A percentile compares a stretch with the other conserved stretches of the same genome.
phyloP scores from a whole-genome alignment of 2,329 filamentous ascomycete genomes.

The Septoria linicola region DNA sequence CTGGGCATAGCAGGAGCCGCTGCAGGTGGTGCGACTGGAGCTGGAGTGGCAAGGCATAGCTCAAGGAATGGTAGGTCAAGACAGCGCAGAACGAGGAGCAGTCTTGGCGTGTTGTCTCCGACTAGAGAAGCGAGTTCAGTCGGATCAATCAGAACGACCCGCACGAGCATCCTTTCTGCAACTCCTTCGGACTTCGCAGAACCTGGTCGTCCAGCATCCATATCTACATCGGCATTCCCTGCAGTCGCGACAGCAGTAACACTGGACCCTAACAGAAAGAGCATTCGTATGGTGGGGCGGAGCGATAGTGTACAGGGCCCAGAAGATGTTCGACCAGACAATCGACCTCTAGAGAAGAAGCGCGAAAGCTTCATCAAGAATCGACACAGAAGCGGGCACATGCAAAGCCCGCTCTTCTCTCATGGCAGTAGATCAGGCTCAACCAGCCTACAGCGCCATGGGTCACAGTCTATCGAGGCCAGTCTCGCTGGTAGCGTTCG shows the following conservation, averaged over 20 bases:
- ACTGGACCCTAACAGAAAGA: slow-evolving; percentile 38
- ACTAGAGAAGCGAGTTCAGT: slow-evolving; percentile 38
- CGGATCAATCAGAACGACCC: slow-evolving; percentile 40
- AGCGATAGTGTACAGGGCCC: slow-evolving; percentile 35
- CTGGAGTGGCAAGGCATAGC: slow-evolving; percentile 8
- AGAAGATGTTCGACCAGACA: slow-evolving; percentile 30
- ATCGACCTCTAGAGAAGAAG: slow-evolving; percentile 42
- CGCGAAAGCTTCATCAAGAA: slow-evolving; percentile 46
- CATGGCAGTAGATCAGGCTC: slow-evolving; percentile 32
- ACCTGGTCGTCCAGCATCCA: slow-evolving; percentile 33
- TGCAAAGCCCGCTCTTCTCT: slow-evolving; percentile 43
- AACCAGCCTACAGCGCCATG: slow-evolving; percentile 19
- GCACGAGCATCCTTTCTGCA: slow-evolving; percentile 44
- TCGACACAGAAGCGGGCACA: slow-evolving; percentile 38
- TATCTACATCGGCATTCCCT: slow-evolving; percentile 28
- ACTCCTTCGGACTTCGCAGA: slow-evolving; percentile 41
- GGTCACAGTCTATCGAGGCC: slow-evolving; percentile 22
- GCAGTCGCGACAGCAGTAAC: slow-evolving; percentile 27
- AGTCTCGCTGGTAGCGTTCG: slow-evolving; percentile 26
- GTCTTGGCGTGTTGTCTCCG: slow-evolving; percentile 30
- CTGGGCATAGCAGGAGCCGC: slow-evolving; percentile 21
- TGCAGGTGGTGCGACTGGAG: slow-evolving; percentile 23
- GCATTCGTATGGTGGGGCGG: slow-evolving; percentile 42
- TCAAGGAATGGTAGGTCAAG: slow-evolving; percentile 7
- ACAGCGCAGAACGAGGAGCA: slow-evolving; percentile 27